Base-by-base conservation (phyloP, 2,329 filamentous ascomycete species). In the Saccharata proteae region DNA sequence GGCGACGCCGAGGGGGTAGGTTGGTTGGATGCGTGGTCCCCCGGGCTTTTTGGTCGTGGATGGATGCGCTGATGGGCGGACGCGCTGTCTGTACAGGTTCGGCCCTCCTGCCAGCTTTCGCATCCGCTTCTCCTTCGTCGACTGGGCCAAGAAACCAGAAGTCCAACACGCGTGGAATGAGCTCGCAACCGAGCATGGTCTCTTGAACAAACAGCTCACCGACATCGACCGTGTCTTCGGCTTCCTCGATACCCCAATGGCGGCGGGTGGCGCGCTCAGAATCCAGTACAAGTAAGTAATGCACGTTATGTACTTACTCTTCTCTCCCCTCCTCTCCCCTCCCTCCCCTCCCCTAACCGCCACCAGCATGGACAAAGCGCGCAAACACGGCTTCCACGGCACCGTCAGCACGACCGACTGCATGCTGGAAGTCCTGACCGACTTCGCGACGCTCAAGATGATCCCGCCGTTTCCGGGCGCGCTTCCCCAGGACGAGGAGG, bases 131-230 rank as follows among this genome's bases (percentile, higher is more conserved):
- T 57, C 47, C 2, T 42, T 70, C 1, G 46, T 52, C 0, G 49
- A 60, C 12, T 71, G 66, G 67, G 61, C 64, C 1, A 47, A 55
- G 31, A 44, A 55, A 25, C 43, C 50, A 0, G 56, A 60, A 19
- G 63, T 68, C 4, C 45, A 57, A 24, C 40, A 55, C 13, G 58
- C 61, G 2, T 69, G 65, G 65, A 47, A 49, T 22, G 55, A 61
- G 36, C 45, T 70, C 4, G 54, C 56, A 21, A 38, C 51, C 30
- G 47, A 58, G 40, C 46, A 69, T 36, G 44, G 51, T 2, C 43
- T 69, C 8, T 46, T 49, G 4, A 41, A 55, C 19, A 54, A 58
- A 34, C 54, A 57, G 12, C 54, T 67, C 18, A 52, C 54, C 32
- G 58, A 65, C 24, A 44, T 62, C 11, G 59, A 62, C 19, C 54